These are phyloP conservation scores for Serendipita sp. DNA, from an alignment of 768 basidiomycete genomes.

Conservation along the genomic window DNA sequence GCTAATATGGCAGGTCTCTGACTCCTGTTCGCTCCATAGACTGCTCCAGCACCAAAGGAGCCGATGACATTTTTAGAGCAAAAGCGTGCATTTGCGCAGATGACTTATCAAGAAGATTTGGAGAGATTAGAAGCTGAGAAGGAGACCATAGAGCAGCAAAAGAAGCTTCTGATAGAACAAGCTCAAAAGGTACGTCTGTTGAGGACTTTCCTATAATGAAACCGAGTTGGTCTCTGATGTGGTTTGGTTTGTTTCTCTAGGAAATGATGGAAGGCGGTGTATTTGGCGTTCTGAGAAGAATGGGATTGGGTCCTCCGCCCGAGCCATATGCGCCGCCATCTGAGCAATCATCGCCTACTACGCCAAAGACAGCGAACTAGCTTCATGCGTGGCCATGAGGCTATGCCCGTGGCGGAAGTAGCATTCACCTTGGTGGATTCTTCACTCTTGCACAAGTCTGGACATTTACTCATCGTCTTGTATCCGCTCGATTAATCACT, in stretches of 20 bases:
- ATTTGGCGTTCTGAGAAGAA: not conserved
- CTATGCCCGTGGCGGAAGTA: too few relatives aligned
- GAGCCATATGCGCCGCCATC: not conserved
- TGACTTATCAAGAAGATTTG: not conserved
- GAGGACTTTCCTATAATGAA: not conserved
- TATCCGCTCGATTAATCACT: too few relatives aligned
- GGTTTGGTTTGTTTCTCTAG: not conserved
- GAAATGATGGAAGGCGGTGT: slow-evolving; percentile 2
- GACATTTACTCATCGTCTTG: too few relatives aligned
- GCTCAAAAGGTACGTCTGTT: not conserved
- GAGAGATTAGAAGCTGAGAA: not conserved
- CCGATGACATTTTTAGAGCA: not conserved
- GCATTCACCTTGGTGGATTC: too few relatives aligned
- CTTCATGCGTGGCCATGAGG: too few relatives aligned
- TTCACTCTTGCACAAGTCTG: too few relatives aligned
- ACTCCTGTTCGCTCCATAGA: not conserved
- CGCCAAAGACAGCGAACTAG: not conserved
- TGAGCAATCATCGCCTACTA: not conserved
- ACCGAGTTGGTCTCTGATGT: not conserved
- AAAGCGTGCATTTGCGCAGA: not conserved
- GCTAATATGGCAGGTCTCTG: not conserved
- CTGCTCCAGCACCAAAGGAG: not conserved
- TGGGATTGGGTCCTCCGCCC: not conserved
- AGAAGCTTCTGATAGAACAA: not conserved
- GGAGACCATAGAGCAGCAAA: not conserved